A percentile compares a stretch with the other conserved stretches of the same genome.
Conservation (phyloP, 345 rosid genomes). For the Eucalyptus tenuipes region DNA sequence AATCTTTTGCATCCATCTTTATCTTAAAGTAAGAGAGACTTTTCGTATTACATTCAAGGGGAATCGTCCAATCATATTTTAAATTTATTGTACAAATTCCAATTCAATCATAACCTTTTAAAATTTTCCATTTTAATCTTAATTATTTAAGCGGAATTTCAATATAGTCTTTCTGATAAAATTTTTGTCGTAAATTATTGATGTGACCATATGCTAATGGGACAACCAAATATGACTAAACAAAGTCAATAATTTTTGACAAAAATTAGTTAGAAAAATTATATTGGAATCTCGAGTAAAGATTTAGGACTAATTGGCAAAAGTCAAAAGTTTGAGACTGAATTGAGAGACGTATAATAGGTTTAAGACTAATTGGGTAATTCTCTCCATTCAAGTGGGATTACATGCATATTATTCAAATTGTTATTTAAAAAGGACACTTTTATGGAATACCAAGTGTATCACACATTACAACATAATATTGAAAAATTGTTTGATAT, state of each 20-base stretch:
- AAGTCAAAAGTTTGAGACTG: accelerated
- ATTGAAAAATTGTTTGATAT: background rate
- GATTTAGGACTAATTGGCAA: background rate
- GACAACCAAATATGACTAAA: accelerated
- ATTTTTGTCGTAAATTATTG: accelerated
- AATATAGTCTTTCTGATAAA: background rate
- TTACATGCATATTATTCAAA: background rate
- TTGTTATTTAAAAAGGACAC: background rate
- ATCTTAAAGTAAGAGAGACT: background rate
- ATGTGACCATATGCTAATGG: accelerated
- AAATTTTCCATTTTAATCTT: accelerated
- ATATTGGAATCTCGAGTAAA: background rate
- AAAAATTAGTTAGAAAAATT: accelerated
- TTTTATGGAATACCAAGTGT: too few species aligned
- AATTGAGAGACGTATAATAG: background rate
- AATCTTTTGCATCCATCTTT: background rate
- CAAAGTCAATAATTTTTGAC: background rate
- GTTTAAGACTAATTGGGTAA: background rate
- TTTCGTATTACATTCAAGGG: accelerated
- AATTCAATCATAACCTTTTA: accelerated
- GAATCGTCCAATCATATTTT: background rate
- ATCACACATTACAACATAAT: background rate
- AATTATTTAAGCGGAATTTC: accelerated
- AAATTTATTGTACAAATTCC: background rate
- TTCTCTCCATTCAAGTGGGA: background rate